Conservation (phyloP, 1,139 yeast genomes). For the Scheffersomyces titani region DNA sequence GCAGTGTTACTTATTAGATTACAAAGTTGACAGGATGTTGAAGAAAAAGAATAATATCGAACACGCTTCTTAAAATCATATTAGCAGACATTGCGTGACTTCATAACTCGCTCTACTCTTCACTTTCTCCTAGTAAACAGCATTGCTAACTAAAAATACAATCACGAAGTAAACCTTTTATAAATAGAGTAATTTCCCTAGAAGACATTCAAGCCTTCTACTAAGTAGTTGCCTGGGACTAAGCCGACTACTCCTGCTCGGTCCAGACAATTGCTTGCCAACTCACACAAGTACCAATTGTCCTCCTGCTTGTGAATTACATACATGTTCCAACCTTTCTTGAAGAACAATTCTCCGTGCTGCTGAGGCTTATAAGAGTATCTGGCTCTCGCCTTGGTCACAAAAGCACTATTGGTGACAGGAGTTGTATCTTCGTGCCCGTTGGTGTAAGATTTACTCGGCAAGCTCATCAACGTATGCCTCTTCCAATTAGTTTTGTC, state of each 20-base stretch:
- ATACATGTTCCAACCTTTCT: constrained; percentile 72
- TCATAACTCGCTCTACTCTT: not conserved
- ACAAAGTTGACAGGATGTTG: not conserved
- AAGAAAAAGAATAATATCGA: not conserved
- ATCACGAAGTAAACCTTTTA: not conserved
- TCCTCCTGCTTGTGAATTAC: constrained; percentile 79
- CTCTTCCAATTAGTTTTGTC: not conserved
- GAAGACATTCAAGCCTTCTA: constrained; percentile 16
- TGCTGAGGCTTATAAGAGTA: constrained; percentile 76
- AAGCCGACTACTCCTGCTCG: constrained; percentile 57
- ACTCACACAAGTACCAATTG: constrained; percentile 89
- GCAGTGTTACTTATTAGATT: not conserved
- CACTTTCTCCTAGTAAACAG: not conserved
- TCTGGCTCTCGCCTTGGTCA: constrained; percentile 64
- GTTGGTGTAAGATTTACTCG: constrained; percentile 31
- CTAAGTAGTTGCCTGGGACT: constrained; percentile 77
- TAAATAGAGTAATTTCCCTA: constrained; percentile 1
- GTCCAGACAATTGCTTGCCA: constrained; percentile 53
- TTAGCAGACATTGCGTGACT: not conserved
- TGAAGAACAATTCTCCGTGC: constrained; percentile 76
- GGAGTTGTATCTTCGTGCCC: constrained; percentile 28
- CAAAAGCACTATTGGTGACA: constrained; percentile 50
- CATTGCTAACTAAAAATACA: not conserved
- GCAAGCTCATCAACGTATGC: constrained; percentile 11
- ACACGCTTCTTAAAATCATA: not conserved